These are phyloP conservation scores for Aspergillus piperis DNA, from an alignment of 2,329 filamentous ascomycete species.

Conservation along the genomic window DNA sequence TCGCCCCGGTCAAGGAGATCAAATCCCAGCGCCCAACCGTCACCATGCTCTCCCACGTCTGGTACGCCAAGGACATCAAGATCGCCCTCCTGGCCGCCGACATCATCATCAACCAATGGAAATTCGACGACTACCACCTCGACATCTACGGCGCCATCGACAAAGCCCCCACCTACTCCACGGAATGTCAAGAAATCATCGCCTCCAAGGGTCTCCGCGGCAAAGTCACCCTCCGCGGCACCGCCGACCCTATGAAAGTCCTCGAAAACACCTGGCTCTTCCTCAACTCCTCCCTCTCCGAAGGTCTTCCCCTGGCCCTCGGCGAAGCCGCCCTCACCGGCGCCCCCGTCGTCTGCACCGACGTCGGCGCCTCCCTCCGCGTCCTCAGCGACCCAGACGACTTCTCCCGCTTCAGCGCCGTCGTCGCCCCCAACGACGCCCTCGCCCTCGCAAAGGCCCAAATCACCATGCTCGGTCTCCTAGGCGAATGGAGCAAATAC, in stretches of 20 bases:
- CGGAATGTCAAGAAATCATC: constrained; percentile 60
- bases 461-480: constrained; percentile 62
- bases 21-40: constrained; percentile 62
- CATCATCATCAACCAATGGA: constrained; percentile 66
- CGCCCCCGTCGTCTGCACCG: constrained; percentile 47
- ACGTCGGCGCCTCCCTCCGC: constrained; percentile 44
- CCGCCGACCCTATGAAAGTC: constrained; percentile 58
- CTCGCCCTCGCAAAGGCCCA: constrained; percentile 62
- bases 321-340: constrained; percentile 50
- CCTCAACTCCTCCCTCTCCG: constrained; percentile 49
- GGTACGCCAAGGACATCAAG: constrained; percentile 63
- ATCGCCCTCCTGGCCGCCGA: constrained; percentile 64
- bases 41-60: constrained; percentile 63
- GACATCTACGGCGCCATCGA: constrained; percentile 66
- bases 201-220: constrained; percentile 56
- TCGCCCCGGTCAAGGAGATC: constrained; percentile 61
- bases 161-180: constrained; percentile 62
- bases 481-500: constrained; percentile 63
- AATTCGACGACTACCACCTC: constrained; percentile 65
- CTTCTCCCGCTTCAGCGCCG: constrained; percentile 58
- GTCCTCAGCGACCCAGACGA: constrained; percentile 47
- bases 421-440: constrained; percentile 66
- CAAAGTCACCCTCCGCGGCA: constrained; percentile 56
- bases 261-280: constrained; percentile 61
- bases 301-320: constrained; percentile 49